These are phyloP conservation scores for Cytidiella melzeri DNA, from an alignment of 768 basidiomycete species.

Conservation along the genomic window DNA sequence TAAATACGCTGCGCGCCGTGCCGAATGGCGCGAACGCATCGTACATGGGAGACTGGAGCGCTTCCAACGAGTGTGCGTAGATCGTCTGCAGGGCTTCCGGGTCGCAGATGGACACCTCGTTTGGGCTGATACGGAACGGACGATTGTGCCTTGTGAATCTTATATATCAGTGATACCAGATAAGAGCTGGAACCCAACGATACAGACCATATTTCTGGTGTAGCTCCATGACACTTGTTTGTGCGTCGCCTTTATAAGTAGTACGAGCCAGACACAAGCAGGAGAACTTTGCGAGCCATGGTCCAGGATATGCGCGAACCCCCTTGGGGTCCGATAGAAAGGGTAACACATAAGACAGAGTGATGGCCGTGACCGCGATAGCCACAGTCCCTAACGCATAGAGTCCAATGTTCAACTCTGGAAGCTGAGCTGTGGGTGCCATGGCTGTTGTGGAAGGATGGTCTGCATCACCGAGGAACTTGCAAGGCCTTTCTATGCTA, in stretches of 20 bases:
- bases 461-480: too few species aligned
- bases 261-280: conserved; percentile 34
- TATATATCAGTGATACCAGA: neutral
- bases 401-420: too few species aligned
- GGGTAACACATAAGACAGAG: conserved; percentile 28
- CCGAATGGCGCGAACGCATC: conserved; percentile 20
- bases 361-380: too few species aligned
- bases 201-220: conserved; percentile 37
- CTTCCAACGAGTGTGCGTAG: conserved; percentile 37
- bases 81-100: conserved; percentile 35
- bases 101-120: conserved; percentile 37
- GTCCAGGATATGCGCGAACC: conserved; percentile 30
- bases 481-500: too few species aligned
- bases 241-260: conserved; percentile 29
- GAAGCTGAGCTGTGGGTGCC: too few species aligned
- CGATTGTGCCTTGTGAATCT: conserved; percentile 28
- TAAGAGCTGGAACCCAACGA: neutral
- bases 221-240: conserved; percentile 30
- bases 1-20: conserved; percentile 54
- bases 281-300: conserved; percentile 30
- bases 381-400: too few species aligned
- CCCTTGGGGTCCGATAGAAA: conserved; percentile 27
- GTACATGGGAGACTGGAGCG: conserved; percentile 37
- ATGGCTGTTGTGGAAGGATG: too few species aligned
- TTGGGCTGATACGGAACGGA: conserved; percentile 34